Conservation (phyloP, 2,329 filamentous ascomycete species). For the Plectosphaerella sp. region DNA sequence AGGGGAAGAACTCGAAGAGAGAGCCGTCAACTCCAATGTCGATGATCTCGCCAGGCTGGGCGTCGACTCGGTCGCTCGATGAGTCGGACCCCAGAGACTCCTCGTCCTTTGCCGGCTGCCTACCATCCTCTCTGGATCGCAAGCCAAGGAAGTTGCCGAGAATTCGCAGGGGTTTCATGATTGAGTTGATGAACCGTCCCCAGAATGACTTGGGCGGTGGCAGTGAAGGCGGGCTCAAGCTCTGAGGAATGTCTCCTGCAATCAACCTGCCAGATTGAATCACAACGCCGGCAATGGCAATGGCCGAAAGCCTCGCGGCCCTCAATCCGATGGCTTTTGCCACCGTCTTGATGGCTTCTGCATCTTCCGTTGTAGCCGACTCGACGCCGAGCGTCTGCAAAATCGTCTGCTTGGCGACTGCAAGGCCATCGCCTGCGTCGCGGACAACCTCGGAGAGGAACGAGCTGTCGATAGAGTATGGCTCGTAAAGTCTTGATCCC, state of each 20-base stretch:
- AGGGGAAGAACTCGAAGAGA: constrained; percentile 68
- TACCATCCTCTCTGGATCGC: too few species aligned
- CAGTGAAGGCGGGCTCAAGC: too few species aligned
- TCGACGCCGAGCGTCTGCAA: constrained; percentile 34
- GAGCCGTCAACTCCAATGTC: constrained; percentile 71
- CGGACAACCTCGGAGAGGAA: constrained; percentile 61
- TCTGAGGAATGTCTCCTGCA: neutral
- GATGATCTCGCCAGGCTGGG: constrained; percentile 31
- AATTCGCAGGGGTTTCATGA: neutral
- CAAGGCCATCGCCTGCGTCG: constrained; percentile 48
- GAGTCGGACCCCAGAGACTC: neutral
- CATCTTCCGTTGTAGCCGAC: constrained; percentile 46
- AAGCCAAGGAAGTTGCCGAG: neutral
- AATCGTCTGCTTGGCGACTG: constrained; percentile 35
- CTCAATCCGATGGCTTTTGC: constrained; percentile 26
- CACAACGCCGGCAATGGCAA: constrained; percentile 15
- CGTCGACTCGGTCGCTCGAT: neutral
- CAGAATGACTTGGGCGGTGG: too few species aligned
- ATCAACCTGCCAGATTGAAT: constrained; percentile 13
- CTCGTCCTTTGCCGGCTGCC: neutral
- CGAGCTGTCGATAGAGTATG: constrained; percentile 66
- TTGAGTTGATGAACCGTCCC: too few species aligned
- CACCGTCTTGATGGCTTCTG: constrained; percentile 56
- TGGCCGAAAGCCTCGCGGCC: constrained; percentile 15
- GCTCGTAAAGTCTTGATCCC: constrained; percentile 41